Percentiles rank a stretch among this genome's conserved stretches.
Evolutionary conservation across 352 stramenopile species (phyloP).

Genomic region (Thalassiosira sp.): DNA sequence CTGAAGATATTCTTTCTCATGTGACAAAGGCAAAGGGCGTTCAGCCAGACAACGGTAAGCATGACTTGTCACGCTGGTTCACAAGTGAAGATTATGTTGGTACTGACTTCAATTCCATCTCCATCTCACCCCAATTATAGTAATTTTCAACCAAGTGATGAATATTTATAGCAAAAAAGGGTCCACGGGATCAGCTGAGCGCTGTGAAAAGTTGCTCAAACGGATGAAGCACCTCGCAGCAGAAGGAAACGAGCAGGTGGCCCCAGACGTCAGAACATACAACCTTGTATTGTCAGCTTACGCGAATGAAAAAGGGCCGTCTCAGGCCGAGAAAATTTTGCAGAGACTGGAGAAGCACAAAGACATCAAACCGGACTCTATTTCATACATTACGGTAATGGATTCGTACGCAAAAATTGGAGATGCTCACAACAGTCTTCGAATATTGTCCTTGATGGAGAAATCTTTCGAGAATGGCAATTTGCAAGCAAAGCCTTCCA

Average conservation of each 20-base stretch:
- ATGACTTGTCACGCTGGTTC: no score
- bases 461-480: constrained; percentile 42
- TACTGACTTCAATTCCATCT: neutral
- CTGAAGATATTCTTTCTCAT: constrained; percentile 19
- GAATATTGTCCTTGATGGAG: constrained; percentile 48
- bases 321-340: constrained; percentile 32
- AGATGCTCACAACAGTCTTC: constrained; percentile 43
- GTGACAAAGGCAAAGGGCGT: constrained; percentile 14
- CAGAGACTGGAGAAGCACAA: constrained; percentile 27
- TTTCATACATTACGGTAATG: constrained; percentile 44
- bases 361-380: constrained; percentile 29
- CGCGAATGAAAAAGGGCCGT: constrained; percentile 37
- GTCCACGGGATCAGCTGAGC: constrained; percentile 26
- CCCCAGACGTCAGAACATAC: constrained; percentile 47
- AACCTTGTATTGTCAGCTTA: constrained; percentile 40
- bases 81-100: no score
- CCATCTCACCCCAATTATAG: neutral
- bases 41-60: constrained; percentile 34
- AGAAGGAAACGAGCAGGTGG: constrained; percentile 32
- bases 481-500: constrained; percentile 30
- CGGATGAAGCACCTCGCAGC: constrained; percentile 33
- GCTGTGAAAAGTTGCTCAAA: constrained; percentile 32
- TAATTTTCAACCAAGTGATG: constrained; percentile 49
- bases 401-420: constrained; percentile 38
- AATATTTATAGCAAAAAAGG: constrained; percentile 43